These are phyloP conservation scores for Neurospora sp. DNA, from an alignment of 495 filamentous ascomycete genomes.

Conservation along the genomic window DNA sequence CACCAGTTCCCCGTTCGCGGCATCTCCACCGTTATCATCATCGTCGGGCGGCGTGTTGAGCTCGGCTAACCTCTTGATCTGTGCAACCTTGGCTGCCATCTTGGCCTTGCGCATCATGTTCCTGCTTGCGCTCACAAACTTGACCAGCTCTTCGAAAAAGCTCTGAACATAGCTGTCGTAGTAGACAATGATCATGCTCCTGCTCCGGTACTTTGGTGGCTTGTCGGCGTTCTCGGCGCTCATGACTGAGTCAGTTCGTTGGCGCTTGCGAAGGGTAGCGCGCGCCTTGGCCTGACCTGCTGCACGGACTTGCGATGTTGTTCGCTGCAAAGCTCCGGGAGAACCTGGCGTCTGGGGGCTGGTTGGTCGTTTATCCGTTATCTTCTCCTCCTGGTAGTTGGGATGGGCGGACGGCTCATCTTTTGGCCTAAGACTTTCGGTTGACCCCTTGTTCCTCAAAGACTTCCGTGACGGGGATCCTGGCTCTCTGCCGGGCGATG, in stretches of 20 bases:
- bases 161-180: constrained; percentile 82
- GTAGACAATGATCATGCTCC: constrained; percentile 75
- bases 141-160: constrained; percentile 69
- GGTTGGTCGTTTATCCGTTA: constrained; percentile 7
- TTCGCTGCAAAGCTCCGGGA: constrained; percentile 38
- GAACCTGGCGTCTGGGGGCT: constrained; percentile 18
- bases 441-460: constrained; percentile 50
- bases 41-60: constrained; percentile 36
- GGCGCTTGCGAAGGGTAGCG: constrained; percentile 40
- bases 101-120: constrained; percentile 77
- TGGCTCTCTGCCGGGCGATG: constrained; percentile 11
- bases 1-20: constrained; percentile 5
- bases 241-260: constrained; percentile 49
- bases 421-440: constrained; percentile 49
- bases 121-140: constrained; percentile 65
- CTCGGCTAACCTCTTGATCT: constrained; percentile 44
- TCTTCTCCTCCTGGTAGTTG: constrained; percentile 8
- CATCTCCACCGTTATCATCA: constrained; percentile 3
- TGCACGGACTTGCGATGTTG: constrained; percentile 33
- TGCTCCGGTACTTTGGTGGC: constrained; percentile 50
- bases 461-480: constrained; percentile 28
- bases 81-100: constrained; percentile 52
- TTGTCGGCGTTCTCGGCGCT: constrained; percentile 36
- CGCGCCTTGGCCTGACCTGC: constrained; percentile 33
- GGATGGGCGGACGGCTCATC: constrained; percentile 35